Conservation (phyloP, 2,329 filamentous ascomycete genomes). For the Botrytis deweyae region DNA sequence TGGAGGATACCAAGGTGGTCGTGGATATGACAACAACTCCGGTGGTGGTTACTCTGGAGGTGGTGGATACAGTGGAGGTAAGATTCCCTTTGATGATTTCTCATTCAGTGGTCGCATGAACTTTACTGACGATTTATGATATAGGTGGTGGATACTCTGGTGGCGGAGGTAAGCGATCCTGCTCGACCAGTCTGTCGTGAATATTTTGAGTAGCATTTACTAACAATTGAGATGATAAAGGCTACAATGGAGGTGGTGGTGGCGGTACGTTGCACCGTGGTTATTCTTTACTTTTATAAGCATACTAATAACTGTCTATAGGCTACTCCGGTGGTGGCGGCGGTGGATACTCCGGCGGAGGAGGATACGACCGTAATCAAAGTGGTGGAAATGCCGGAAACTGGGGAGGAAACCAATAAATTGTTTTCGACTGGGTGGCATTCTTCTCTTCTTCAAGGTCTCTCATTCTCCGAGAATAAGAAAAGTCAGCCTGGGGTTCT, state of each 20-base stretch:
- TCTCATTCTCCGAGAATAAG: constrained; percentile 27
- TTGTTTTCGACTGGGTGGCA: constrained; percentile 4
- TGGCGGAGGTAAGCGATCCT: constrained; percentile 31
- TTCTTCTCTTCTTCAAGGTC: constrained; percentile 10
- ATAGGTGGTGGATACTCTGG: constrained; percentile 23
- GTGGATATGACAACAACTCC: constrained; percentile 39
- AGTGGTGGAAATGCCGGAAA: constrained; percentile 20
- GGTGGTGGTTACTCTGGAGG: constrained; percentile 29
- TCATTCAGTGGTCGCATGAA: neutral
- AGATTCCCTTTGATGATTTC: neutral
- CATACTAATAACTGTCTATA: constrained; percentile 6
- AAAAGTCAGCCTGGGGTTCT: constrained; percentile 39
- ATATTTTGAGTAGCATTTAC: constrained; percentile 6
- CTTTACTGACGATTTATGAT: neutral
- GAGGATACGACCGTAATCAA: constrained; percentile 11
- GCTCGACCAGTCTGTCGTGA: constrained; percentile 17
- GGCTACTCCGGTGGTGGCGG: constrained; percentile 10
- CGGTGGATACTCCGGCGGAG: constrained; percentile 15
- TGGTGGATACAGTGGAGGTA: constrained; percentile 27
- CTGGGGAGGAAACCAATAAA: constrained; percentile 18
- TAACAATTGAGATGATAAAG: constrained; percentile 21
- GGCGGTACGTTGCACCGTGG: constrained; percentile 18
- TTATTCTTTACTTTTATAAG: neutral
- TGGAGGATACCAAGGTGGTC: constrained; percentile 41
- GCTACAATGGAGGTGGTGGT: constrained; percentile 20